A percentile compares a stretch with the other conserved stretches of the same genome.
These are phyloP conservation scores for Fusarium falciforme DNA, from an alignment of 2,329 filamentous ascomycete species.

Conservation along the genomic window DNA sequence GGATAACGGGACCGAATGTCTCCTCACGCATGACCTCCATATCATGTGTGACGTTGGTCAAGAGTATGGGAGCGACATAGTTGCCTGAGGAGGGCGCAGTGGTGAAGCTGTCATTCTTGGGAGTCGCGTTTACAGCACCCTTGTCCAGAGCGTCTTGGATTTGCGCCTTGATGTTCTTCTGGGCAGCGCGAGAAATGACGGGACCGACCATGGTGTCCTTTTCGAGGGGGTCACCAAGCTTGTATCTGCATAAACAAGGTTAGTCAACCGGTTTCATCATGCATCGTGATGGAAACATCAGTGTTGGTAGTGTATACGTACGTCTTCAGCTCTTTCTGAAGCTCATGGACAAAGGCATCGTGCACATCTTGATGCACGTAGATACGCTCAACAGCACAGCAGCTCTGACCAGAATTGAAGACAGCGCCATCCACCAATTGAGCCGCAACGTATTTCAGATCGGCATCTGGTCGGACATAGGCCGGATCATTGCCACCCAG, in stretches of 20 bases:
- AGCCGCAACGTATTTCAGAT: conserved; percentile 87
- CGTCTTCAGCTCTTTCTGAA: background rate
- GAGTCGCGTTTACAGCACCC: background rate
- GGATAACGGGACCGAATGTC: conserved; percentile 73
- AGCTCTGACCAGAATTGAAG: conserved; percentile 96
- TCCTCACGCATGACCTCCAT: background rate
- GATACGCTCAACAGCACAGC: conserved; percentile 89
- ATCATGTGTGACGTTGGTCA: background rate
- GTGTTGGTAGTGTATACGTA: background rate
- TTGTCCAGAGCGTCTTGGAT: background rate
- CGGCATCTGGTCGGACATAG: conserved; percentile 46
- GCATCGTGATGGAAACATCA: background rate
- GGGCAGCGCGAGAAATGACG: background rate
- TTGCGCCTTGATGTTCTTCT: background rate
- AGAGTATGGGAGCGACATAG: background rate
- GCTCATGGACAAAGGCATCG: conserved; percentile 69
- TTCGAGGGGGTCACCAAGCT: background rate
- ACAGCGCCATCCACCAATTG: conserved; percentile 95
- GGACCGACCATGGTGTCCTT: background rate
- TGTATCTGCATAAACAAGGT: background rate
- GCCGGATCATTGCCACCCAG: background rate
- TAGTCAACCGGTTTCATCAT: too few species aligned
- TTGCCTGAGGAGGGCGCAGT: background rate
- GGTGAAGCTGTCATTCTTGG: background rate
- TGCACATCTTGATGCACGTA: conserved; percentile 88